Percentiles rank a stretch among this genome's conserved stretches.
Conservation (phyloP, 768 basidiomycete species). For the Termitomyces sp. region DNA sequence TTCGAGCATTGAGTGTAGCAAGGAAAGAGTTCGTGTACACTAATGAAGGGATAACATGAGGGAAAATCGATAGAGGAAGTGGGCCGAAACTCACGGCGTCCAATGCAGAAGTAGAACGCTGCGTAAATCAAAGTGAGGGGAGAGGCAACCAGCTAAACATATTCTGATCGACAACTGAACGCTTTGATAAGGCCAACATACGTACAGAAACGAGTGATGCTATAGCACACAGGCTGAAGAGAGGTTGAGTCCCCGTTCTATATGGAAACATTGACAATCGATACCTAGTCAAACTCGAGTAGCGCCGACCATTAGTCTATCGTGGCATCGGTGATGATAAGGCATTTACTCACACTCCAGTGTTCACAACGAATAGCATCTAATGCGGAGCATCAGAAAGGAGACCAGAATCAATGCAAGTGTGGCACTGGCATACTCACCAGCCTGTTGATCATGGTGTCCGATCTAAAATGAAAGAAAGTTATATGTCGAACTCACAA, state of each 20-base stretch:
- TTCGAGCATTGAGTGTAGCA: slow-evolving; percentile 48
- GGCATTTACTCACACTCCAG: slow-evolving; percentile 35
- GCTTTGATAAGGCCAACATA: background rate
- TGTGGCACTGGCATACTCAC: slow-evolving; percentile 24
- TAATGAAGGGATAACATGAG: slow-evolving; percentile 9
- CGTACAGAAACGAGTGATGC: slow-evolving; percentile 45
- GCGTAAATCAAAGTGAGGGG: slow-evolving; percentile 43
- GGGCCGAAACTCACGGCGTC: slow-evolving; percentile 34
- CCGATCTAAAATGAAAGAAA: slow-evolving; percentile 33
- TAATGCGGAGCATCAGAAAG: slow-evolving; percentile 12
- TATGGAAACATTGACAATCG: background rate
- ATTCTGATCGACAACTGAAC: background rate
- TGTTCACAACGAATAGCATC: slow-evolving; percentile 57
- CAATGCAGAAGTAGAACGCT: slow-evolving; percentile 50
- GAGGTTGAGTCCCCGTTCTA: background rate
- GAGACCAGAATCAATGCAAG: background rate
- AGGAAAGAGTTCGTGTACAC: slow-evolving; percentile 53
- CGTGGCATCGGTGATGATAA: too few relatives aligned
- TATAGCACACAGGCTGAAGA: slow-evolving; percentile 39
- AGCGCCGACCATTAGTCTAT: slow-evolving; percentile 2
- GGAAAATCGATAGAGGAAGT: background rate
- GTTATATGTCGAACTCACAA: background rate
- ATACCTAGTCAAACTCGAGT: slow-evolving; percentile 33
- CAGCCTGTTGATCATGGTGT: slow-evolving; percentile 48
- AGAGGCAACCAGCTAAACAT: slow-evolving; percentile 33